Evolutionary conservation across 192 early-diverging fungal species (phyloP), one percentile per base, ranked within the genome.

Genomic region (Piromyces finnis): DNA sequence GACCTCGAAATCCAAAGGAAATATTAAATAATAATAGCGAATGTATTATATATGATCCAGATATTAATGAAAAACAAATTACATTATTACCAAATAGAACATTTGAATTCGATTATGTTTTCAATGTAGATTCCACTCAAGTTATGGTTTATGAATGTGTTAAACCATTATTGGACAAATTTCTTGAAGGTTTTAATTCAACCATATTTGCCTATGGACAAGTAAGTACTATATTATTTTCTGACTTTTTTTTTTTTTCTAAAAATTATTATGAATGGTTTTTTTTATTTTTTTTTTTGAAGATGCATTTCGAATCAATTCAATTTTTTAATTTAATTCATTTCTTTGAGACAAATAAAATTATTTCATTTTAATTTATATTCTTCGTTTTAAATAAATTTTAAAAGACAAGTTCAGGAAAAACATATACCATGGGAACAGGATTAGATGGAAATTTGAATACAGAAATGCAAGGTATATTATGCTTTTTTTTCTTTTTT

Each of bases 1-100:
- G 95, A 36, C 95, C 95, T 32, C 86, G 94, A 30, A 92, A 86
- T 77, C 84, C 88, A 22, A 94, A 94, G 83, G 95, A 96, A 83
- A 83, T 86, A n/a, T 87, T 92, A 14, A 86, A 84, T 78, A 91
- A 89, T 83, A 87, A 88, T 78, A 86, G 82, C 27, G 92, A 91
- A 83, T 90, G 90, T 30, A 84, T 91, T 29, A 9, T 68, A n/a
- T 68, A 68, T 68, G 51, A 68, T 68, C 51, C 51, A 26, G 51
- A 68, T 68, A 9, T 68, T n/a, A 68, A 68, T 68, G 51, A 68
- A 0, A 68, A 68, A 68, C 51, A 68, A 68, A 18, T 68, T 0
- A 68, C 51, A 11, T 68, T 68, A 68, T 68, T 68, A 68, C 51
- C 51, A 68, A 68, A 68, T 68, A 68, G 51, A n/a, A 68, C 51